Evolutionary conservation across 768 basidiomycete genomes (phyloP), one percentile per base, ranked within the genome.

Genomic region (Cystofilobasidium bisporidii): DNA sequence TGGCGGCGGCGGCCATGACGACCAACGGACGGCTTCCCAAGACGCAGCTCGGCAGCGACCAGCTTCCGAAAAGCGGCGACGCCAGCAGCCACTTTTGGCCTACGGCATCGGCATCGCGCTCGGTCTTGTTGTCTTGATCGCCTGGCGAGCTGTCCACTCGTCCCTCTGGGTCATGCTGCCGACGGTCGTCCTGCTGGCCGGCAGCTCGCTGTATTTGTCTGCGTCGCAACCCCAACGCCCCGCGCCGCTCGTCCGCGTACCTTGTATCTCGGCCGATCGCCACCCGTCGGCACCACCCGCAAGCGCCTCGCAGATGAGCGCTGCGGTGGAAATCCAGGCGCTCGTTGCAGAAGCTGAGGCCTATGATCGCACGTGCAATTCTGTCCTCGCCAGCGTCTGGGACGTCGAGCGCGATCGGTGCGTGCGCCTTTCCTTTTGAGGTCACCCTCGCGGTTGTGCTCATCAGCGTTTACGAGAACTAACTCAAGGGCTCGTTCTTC

Each of bases 311-410:
- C 65, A 60, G 65, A n/a, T 18, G 15, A 59, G 59, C 20, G 58
- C 47, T 22, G 58, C 61, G 11, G 24, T 9, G 14, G 36, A 24
- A 24, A 47, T 66, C 45, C 26, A 40, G 24, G 24, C 24, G 32
- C 65, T 66, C 22, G 65, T 66, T 10, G 58, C 9, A 3, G 33
- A 61, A 26, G 65, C 65, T 1, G 65, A 66, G 47, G 65, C 45
- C 14, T 50, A 61, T 12, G 65, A 66, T 36, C 28, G 65, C 17
- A 30, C 47, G 15, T 47, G 58, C 47, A 66, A 66, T 48, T 18
- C 58, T 1, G 58, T 32, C 3, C 26, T 66, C 28, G 15, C 9
- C 10, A 24, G 28, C 5, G 45, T 60, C 24, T 47, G 32, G 18
- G 47, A 47, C 6, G 45, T 48, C 30, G 65, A 66, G 43, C n/a